Base-by-base conservation (phyloP, 2,329 filamentous ascomycete species). In the Aureobasidium namibiae region DNA sequence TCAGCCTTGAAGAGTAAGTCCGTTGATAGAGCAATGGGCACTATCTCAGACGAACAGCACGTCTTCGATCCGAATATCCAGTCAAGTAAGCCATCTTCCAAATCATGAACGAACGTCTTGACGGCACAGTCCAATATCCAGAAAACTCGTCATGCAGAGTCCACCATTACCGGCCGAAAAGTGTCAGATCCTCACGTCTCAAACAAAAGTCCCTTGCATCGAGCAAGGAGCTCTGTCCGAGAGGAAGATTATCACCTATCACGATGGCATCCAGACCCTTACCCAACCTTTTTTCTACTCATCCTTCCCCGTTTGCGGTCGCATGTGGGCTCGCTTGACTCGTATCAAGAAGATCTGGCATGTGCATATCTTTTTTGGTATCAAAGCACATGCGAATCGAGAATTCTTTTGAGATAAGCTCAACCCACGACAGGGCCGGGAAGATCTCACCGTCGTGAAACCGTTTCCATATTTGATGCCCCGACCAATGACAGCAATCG, bases 311-410 rank as follows among this genome's bases (percentile, higher is more conserved):
- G 23, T 26, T 34, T n/a, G 5, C 29, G 21, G 26, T 8, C 24
- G 14, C 49, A 39, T 41, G 18, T 41, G 49, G 29, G 10, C 5
- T 31, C 29, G 29, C 29, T 38, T 56, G 23, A 18, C 26, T 44
- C 23, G 29, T 56, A 16, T 33, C 24, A 24, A 24, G 3, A 23
- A 54, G 50, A 54, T 54, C 29, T 44, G 50, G 31, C 50, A 44
- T 44, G 39, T n/a, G 52, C 18, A 36, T 36, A 56, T 56, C 52
- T n/a, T 56, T 56, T 56, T 56, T 34, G 13, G 52, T 53, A 53
- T 41, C 49, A 41, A 41, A 53, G 36, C 36, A 39, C 49, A 53
- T 34, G 49, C 34, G n/a, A 38, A 53, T 53, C 36, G 39, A 23
- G 13, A 14, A n/a, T 5, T 8, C 3, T 18, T n/a, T 2, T 34